Conservation (phyloP, 2,329 filamentous ascomycete species). For the Graphilbum fragrans region DNA sequence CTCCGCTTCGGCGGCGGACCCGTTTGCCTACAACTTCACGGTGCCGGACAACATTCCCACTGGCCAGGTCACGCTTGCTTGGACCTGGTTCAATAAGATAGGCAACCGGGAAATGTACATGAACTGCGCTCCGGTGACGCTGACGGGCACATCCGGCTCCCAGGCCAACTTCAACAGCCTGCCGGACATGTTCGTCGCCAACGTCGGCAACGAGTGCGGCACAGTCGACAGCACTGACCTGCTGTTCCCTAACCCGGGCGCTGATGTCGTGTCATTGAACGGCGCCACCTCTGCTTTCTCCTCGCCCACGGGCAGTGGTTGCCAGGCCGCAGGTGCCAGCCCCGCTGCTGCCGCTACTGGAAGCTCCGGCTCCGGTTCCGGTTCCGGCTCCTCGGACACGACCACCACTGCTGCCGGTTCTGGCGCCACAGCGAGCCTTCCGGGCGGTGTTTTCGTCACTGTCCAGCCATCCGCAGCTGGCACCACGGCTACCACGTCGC, state of each 20-base stretch:
- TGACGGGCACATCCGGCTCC: slow-evolving; percentile 40
- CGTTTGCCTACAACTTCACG: slow-evolving; percentile 53
- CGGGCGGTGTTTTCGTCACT: not conserved
- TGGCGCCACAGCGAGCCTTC: not conserved
- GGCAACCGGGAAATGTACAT: slow-evolving; percentile 97
- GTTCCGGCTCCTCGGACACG: slow-evolving; percentile 3
- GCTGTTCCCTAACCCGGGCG: slow-evolving; percentile 56
- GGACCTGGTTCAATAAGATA: slow-evolving; percentile 90
- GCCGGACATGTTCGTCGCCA: slow-evolving; percentile 66
- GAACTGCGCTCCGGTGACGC: slow-evolving; percentile 72
- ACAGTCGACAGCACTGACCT: slow-evolving; percentile 45
- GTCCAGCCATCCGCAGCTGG: not conserved
- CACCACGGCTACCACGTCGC: not conserved
- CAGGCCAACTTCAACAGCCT: slow-evolving; percentile 46
- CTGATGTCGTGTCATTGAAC: slow-evolving; percentile 37
- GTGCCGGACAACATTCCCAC: slow-evolving; percentile 60
- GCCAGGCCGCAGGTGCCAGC: slow-evolving; percentile 15
- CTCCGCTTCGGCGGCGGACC: slow-evolving; percentile 27
- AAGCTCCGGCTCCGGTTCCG: slow-evolving; percentile 8
- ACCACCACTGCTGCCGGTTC: not conserved
- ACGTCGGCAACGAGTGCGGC: slow-evolving; percentile 45
- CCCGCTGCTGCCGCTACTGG: too few relatives aligned
- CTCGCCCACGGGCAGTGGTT: slow-evolving; percentile 13
- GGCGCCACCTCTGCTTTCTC: slow-evolving; percentile 22
- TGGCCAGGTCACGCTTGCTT: slow-evolving; percentile 72